Evolutionary conservation across 768 basidiomycete genomes (phyloP), one percentile per base, ranked within the genome.

Genomic region (Podaxis mareebaensis): DNA sequence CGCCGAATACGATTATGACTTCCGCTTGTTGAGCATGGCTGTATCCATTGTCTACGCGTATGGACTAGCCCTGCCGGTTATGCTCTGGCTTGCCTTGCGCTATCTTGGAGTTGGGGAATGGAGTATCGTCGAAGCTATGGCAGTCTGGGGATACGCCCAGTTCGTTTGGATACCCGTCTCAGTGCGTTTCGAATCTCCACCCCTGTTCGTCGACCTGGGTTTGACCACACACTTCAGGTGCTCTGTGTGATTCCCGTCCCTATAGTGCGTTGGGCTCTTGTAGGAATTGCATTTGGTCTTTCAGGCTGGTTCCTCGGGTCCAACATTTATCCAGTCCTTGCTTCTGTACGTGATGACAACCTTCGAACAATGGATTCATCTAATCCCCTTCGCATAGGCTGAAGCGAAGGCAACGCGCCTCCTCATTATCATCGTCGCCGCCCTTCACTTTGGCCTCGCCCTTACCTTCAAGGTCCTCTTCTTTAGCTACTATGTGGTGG

Each of bases 31-130:
- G 22, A 89, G 89, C 28, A 88, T 92, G 20, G 93, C 93, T 3
- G 85, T 93, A 3, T 84, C 89, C 0, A 77, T 96, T 17, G 92
- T 95, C 54, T 99, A 99, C 73, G 73, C 85, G 24, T 99, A 99
- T 72, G 94, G 91, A 2, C 78, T 99, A 0, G 91, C 82, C 3
- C 72, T 96, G 1, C 97, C 97, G 0, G 75, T 93, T 0, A 69
- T 90, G 15, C 79, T 99, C 4, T 99, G 97, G 96, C 77, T 89
- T 0, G 87, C 85, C 2, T 80, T 97, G 68, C 80, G 92, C 39
- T 99, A 95, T 72, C 69, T 95, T 8, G 95, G 94, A 4, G 89
- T 95, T 0, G 89, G 91, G 1, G 93, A 95, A 69, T 97, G 96
- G 90, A 87, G 90, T 53, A 79, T 96, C 2, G 85, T 92, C 3